Evolutionary conservation across 805 yeast genomes (phyloP).

Genomic region (Phaffomyces antillensis): DNA sequence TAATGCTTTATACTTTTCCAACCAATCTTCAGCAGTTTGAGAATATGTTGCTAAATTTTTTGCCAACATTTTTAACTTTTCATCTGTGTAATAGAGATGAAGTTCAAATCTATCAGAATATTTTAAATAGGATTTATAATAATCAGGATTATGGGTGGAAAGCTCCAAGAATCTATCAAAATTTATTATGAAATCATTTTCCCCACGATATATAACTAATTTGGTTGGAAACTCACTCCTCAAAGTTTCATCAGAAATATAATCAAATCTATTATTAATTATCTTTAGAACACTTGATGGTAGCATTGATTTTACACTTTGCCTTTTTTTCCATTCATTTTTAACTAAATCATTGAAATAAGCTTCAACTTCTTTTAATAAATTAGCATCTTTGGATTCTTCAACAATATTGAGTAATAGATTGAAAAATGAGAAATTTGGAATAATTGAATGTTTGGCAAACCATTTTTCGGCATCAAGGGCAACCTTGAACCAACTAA

Average conservation of each 20-base stretch:
- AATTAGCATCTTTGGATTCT: constrained; percentile 31
- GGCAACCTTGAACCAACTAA: constrained; percentile 44
- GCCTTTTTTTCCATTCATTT: constrained; percentile 38
- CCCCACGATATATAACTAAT: constrained; percentile 31
- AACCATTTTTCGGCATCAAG: constrained; percentile 47
- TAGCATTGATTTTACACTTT: constrained; percentile 25
- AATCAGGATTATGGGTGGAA: neutral
- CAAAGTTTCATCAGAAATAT: constrained; percentile 48
- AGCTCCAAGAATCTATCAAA: constrained; percentile 25
- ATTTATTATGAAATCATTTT: constrained; percentile 28
- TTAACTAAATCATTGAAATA: constrained; percentile 29
- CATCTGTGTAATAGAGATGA: constrained; percentile 46
- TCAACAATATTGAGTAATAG: constrained; percentile 39
- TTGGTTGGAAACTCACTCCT: constrained; percentile 48
- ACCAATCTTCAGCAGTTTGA: constrained; percentile 46
- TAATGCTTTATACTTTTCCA: constrained; percentile 33
- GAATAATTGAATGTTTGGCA: constrained; percentile 37
- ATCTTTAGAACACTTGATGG: constrained; percentile 27
- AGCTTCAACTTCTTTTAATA: constrained; percentile 28
- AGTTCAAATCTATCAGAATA: constrained; percentile 30
- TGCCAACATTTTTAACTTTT: constrained; percentile 34
- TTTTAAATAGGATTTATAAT: constrained; percentile 8
- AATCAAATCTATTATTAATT: constrained; percentile 30
- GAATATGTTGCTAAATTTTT: constrained; percentile 34
- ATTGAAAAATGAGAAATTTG: constrained; percentile 45